Conservation (phyloP, 805 yeast genomes). For the Candida yuanshanica region DNA sequence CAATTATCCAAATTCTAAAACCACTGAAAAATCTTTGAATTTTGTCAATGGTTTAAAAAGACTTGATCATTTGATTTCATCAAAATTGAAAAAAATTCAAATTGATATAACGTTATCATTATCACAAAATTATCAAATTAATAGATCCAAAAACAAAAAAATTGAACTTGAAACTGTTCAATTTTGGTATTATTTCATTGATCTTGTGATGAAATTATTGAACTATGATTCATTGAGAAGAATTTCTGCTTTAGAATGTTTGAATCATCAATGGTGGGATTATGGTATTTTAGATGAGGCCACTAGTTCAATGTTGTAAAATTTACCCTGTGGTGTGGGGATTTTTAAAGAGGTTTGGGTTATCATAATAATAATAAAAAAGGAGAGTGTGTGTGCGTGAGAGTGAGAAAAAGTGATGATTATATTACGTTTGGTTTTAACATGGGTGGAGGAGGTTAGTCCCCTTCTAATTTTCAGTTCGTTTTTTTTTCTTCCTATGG, state of each 20-base stretch:
- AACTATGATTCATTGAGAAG: conserved; percentile 68
- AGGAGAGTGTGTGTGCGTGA: too few relatives aligned
- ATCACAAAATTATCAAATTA: conserved; percentile 16
- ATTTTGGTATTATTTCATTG: conserved; percentile 81
- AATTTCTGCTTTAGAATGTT: conserved; percentile 69
- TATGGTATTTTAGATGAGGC: conserved; percentile 55
- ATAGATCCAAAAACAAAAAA: conserved; percentile 27
- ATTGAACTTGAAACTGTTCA: conserved; percentile 55
- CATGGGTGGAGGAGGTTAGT: too few relatives aligned
- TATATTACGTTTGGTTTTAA: too few relatives aligned
- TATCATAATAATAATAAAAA: too few relatives aligned
- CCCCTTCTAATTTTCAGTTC: too few relatives aligned
- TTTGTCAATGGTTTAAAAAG: conserved; percentile 37
- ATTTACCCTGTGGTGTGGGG: background rate
- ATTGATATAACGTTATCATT: conserved; percentile 21
- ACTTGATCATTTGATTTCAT: conserved; percentile 39
- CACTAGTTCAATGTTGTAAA: conserved; percentile 15
- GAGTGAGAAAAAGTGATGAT: too few relatives aligned
- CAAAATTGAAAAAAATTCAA: conserved; percentile 24
- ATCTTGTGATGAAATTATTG: conserved; percentile 58
- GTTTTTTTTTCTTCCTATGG: too few relatives aligned
- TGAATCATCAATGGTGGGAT: conserved; percentile 78
- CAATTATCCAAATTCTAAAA: conserved; percentile 33
- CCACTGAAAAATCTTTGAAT: conserved; percentile 31
- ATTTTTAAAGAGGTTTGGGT: background rate